Evolutionary conservation across 1,139 yeast genomes (phyloP).

Genomic region (Saccharomyces hybrid): DNA sequence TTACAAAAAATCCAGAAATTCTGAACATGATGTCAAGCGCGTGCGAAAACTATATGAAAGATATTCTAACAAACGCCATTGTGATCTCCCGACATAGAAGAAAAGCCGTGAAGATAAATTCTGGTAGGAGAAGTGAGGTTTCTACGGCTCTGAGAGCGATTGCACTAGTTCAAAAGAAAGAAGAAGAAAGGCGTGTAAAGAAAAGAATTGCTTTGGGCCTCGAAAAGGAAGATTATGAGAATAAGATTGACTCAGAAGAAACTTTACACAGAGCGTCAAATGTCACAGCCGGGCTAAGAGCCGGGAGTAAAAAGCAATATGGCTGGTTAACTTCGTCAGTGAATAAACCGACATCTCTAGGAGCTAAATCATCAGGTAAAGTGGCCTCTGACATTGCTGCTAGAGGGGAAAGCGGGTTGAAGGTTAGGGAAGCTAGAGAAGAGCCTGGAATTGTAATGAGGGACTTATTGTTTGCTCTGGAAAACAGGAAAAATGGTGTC

Average conservation of each 20-base stretch:
- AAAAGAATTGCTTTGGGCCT: conserved; percentile 66
- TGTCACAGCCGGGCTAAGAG: conserved; percentile 92
- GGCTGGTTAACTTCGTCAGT: conserved; percentile 79
- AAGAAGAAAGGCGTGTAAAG: conserved; percentile 69
- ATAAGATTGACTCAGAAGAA: conserved; percentile 59
- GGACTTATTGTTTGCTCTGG: conserved; percentile 74
- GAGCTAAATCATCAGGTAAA: conserved; percentile 44
- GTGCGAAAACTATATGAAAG: conserved; percentile 78
- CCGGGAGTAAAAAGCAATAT: conserved; percentile 73
- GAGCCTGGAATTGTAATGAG: conserved; percentile 81
- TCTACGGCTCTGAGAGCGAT: conserved; percentile 66
- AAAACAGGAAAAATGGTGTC: conserved; percentile 74
- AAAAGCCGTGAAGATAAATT: conserved; percentile 46
- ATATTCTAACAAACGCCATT: conserved; percentile 63
- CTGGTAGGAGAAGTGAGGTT: conserved; percentile 56
- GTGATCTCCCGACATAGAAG: conserved; percentile 79
- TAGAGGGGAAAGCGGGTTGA: conserved; percentile 66
- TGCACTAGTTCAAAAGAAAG: conserved; percentile 69
- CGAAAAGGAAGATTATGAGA: conserved; percentile 45
- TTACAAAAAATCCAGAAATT: conserved; percentile 53
- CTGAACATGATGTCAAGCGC: conserved; percentile 67
- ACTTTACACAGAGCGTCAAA: conserved; percentile 86
- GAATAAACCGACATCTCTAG: conserved; percentile 35
- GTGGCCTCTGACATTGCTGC: conserved; percentile 36
- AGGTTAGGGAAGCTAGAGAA: conserved; percentile 82